Conservation (phyloP, 192 early-diverging fungal species). For the Backusella macrospora region DNA sequence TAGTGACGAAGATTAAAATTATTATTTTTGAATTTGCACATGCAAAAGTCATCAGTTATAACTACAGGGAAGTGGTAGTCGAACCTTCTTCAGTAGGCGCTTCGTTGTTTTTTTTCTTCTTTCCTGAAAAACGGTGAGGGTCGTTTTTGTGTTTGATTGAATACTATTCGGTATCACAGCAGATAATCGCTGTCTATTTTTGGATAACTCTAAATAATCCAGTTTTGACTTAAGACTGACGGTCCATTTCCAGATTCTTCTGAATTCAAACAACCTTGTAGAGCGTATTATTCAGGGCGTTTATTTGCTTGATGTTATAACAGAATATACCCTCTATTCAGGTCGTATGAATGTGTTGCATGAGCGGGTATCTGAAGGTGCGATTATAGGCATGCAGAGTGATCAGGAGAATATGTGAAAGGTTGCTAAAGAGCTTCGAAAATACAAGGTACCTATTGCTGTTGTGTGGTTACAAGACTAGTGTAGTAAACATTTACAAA, state of each 20-base stretch:
- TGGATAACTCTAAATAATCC: conserved; percentile 41
- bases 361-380: conserved; percentile 40
- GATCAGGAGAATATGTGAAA: conserved; percentile 35
- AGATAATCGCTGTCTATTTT: conserved; percentile 35
- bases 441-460: conserved; percentile 31
- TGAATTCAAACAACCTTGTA: conserved; percentile 20
- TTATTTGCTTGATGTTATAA: conserved; percentile 34
- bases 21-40: too few relatives aligned
- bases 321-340: conserved; percentile 42
- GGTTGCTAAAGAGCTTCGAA: conserved; percentile 23
- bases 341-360: conserved; percentile 43
- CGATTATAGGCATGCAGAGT: conserved; percentile 42
- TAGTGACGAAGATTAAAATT: too few relatives aligned
- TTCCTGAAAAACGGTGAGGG: too few relatives aligned
- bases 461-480: conserved; percentile 46
- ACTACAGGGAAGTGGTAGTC: too few relatives aligned
- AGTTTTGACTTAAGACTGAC: conserved; percentile 38
- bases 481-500: conserved; percentile 37
- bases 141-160: too few relatives aligned
- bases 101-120: too few relatives aligned
- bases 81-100: too few relatives aligned
- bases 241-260: conserved; percentile 33
- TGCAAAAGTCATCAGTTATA: too few relatives aligned
- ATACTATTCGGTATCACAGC: conserved; percentile 38
- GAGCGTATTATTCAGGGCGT: conserved; percentile 39